A percentile compares a stretch with the other conserved stretches of the same genome.
Conservation (phyloP, 2,329 filamentous ascomycete species). For the Didymella pinodella region DNA sequence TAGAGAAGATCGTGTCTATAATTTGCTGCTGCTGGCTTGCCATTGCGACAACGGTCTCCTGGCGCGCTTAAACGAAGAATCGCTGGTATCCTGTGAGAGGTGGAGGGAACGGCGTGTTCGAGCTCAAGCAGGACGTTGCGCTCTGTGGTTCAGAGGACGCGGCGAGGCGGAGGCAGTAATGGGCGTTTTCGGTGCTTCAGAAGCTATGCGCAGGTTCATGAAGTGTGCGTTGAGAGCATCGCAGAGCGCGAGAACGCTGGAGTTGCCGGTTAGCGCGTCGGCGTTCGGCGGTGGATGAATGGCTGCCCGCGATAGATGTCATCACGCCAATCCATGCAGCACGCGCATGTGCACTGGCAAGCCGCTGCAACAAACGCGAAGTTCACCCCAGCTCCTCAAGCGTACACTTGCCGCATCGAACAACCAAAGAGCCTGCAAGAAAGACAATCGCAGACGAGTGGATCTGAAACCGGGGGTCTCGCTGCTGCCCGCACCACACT, state of each 20-base stretch:
- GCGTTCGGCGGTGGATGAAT: slow-evolving; percentile 7
- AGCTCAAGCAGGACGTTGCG: neutral
- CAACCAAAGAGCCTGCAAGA: neutral
- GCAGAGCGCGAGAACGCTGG: slow-evolving; percentile 20
- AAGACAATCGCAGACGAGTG: neutral
- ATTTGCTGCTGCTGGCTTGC: slow-evolving; percentile 53
- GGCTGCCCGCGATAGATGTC: slow-evolving; percentile 17
- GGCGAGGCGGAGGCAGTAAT: neutral
- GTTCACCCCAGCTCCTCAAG: neutral
- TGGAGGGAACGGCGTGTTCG: slow-evolving; percentile 1
- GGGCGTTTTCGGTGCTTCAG: neutral
- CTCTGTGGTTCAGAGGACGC: neutral
- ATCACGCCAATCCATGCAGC: slow-evolving; percentile 8
- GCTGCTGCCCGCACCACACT: slow-evolving; percentile 20
- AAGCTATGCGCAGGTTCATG: slow-evolving; percentile 13
- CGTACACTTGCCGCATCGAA: too few species aligned
- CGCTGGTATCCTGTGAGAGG: slow-evolving; percentile 10
- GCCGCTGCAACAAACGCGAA: slow-evolving; percentile 16
- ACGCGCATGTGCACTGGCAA: slow-evolving; percentile 15
- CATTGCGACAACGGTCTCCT: slow-evolving; percentile 40
- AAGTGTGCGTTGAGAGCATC: slow-evolving; percentile 15
- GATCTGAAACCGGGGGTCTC: slow-evolving; percentile 2
- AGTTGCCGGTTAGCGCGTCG: slow-evolving; percentile 21
- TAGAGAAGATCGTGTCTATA: slow-evolving; percentile 51
- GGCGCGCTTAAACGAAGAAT: slow-evolving; percentile 30